Percentiles rank a stretch among this genome's conserved stretches.
Conservation (phyloP, 2,329 filamentous ascomycete genomes). For the Diaporthe destruens region DNA sequence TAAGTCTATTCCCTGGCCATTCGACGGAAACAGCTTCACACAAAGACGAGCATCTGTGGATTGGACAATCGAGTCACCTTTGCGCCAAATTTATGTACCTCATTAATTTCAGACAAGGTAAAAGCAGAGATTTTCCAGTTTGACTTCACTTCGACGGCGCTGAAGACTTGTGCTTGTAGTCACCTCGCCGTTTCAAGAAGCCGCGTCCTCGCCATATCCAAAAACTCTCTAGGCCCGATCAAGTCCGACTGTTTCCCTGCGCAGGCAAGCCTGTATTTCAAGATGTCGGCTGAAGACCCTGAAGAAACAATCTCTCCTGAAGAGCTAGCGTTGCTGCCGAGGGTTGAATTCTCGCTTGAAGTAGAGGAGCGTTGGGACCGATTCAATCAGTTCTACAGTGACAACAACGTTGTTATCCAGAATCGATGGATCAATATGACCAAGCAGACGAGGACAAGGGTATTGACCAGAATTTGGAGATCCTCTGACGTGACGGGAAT, state of each 20-base stretch:
- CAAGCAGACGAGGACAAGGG: rapidly evolving
- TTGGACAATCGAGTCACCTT: background rate
- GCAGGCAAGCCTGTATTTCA: too few species aligned
- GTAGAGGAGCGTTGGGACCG: background rate
- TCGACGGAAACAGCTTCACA: slow-evolving; percentile 7
- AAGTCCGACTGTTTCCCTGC: background rate
- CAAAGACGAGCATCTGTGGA: background rate
- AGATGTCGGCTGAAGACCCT: background rate
- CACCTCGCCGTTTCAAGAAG: too few species aligned
- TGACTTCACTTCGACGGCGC: background rate
- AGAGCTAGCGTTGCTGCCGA: background rate
- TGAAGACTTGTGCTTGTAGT: background rate
- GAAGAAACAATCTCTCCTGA: too few species aligned
- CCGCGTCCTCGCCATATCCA: background rate
- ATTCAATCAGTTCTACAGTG: background rate
- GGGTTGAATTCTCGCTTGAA: background rate
- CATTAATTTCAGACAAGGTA: too few species aligned
- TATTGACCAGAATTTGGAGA: background rate
- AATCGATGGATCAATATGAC: background rate
- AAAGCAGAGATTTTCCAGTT: background rate
- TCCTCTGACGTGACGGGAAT: background rate
- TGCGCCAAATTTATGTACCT: background rate
- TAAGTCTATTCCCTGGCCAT: too few species aligned
- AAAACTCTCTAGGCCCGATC: background rate
- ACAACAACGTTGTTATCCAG: background rate